phyloP scores from a whole-genome alignment of 345 rosid species.

The Salix dunnii region DNA sequence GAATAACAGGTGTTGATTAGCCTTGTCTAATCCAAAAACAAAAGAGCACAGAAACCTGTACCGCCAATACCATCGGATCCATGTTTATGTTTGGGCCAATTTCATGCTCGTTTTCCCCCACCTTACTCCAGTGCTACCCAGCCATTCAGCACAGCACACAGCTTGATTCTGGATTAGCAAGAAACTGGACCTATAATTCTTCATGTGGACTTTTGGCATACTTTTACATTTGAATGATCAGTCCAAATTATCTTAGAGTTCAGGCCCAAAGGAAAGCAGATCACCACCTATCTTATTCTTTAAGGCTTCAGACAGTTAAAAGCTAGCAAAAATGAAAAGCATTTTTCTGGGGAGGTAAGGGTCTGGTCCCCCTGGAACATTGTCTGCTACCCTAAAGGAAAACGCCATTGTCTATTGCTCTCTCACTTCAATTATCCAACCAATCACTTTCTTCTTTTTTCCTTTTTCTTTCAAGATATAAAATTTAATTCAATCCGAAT shows the following conservation, averaged over 20 bases:
- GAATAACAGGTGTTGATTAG: not conserved
- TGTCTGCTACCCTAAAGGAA: conserved; percentile 1
- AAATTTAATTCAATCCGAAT: conserved; percentile 12
- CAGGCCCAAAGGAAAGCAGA: not conserved
- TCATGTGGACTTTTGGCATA: not conserved
- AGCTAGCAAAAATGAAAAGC: not conserved
- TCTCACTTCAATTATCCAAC: not conserved
- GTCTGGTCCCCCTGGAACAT: not conserved
- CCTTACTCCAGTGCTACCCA: not conserved
- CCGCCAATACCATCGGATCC: not conserved
- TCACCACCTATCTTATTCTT: not conserved
- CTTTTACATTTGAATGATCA: not conserved
- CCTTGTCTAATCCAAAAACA: not conserved
- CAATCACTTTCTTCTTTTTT: not conserved
- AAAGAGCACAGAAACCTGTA: not conserved
- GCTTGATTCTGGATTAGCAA: not conserved
- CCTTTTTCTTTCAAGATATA: not conserved
- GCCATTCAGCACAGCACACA: not conserved
- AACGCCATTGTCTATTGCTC: not conserved
- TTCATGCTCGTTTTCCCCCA: not conserved
- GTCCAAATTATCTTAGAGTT: not conserved
- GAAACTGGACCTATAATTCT: not conserved
- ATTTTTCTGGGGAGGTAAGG: not conserved
- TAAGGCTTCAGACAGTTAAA: not conserved
- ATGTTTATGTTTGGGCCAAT: not conserved